Percentiles rank a stretch among this genome's conserved stretches.
These are phyloP conservation scores for Stylosanthes scabra DNA, from an alignment of 331 rosid genomes.

Conservation along the genomic window DNA sequence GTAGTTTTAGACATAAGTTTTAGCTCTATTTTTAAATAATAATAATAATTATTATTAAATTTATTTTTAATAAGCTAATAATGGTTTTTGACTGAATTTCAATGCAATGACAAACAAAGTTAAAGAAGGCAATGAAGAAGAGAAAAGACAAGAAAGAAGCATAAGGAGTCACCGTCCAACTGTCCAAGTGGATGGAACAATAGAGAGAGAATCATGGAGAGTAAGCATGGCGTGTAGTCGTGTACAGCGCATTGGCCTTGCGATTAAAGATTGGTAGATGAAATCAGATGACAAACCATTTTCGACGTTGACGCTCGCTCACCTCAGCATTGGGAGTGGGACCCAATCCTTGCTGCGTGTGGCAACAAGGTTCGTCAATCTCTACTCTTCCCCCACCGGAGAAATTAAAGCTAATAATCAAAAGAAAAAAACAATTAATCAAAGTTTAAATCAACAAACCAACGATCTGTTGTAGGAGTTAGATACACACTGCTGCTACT, in stretches of 20 bases:
- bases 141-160: neutral
- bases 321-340: conserved; percentile 11
- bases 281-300: neutral
- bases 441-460: too few relatives aligned
- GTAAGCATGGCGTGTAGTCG: neutral
- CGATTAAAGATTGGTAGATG: neutral
- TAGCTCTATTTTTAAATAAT: too few relatives aligned
- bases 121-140: too few relatives aligned
- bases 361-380: neutral
- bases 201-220: neutral
- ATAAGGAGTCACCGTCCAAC: conserved; percentile 1
- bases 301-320: conserved; percentile 35
- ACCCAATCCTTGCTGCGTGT: conserved; percentile 19
- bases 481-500: neutral
- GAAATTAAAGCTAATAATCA: neutral
- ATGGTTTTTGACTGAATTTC: too few relatives aligned
- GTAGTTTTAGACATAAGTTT: too few relatives aligned
- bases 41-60: too few relatives aligned
- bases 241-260: neutral
- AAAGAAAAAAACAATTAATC: neutral
- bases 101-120: too few relatives aligned
- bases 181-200: neutral
- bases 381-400: neutral
- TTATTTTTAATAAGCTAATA: too few relatives aligned
- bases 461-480: too few relatives aligned